Base-by-base conservation (phyloP, 2,329 filamentous ascomycete species). In the Fusarium metavorans region DNA sequence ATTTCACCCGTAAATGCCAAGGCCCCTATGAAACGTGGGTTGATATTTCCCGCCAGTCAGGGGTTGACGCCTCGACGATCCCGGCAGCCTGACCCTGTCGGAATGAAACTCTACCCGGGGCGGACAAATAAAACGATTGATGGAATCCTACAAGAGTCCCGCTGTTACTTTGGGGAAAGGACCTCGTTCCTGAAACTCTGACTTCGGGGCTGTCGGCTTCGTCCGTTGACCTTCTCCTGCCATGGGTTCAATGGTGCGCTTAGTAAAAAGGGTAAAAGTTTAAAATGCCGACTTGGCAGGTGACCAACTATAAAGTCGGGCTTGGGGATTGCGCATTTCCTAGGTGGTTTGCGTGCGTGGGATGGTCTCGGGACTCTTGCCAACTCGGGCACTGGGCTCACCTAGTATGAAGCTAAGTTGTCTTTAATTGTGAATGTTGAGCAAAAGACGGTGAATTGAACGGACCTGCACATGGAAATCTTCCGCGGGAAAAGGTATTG, bases 21-120 rank as follows among this genome's bases (percentile, higher is more conserved):
- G 32, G 48, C 37, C n/a, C 23, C 23, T 25, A 35, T 64, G 54
- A 45, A 60, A 68, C 71, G 59, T 14, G 25, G 67, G 16, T 27
- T 30, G 64, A 37, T 70, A 7, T 76, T 77, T 75, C 70, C 71
- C 72, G 65, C 72, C 72, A 74, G 18, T 74, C 13, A 69, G 1
- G 34, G 20, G 13, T 2, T 13, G 34, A 23, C 30, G 27, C 20
- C 43, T 56, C 20, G 2, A 25, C 25, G 30, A 27, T 0, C 3
- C 4, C 4, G 48, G 48, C 30, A 64, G 64, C 58, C 35, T 27
- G 50, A 48, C 27, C 68, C 71, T 69, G 64, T 41, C 61, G 23
- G 45, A 50, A 43, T 43, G 57, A n/a, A 11, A 10, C 43, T 20
- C 25, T 18, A 27, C 18, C 23, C 23, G 23, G 10, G 11, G 16